A percentile compares a stretch with the other conserved stretches of the same genome.
Conservation (phyloP, 495 filamentous ascomycete species). For the Echria macrotheca region DNA sequence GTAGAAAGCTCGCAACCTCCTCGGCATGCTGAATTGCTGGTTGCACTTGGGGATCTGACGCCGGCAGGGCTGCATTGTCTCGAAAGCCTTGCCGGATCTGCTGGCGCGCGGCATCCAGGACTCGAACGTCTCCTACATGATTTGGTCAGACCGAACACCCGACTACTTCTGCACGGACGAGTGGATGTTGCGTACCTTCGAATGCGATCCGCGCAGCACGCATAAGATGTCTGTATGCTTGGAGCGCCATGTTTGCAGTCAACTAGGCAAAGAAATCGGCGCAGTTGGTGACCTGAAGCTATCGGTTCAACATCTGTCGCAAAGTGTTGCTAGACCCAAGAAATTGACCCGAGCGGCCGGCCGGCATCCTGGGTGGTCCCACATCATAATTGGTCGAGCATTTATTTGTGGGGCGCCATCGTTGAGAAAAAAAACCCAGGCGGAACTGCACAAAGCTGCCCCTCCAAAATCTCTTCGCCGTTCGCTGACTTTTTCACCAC, state of each 20-base stretch:
- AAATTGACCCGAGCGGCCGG: not conserved
- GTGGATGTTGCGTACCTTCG: slow-evolving; percentile 64
- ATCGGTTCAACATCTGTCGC: too few species aligned
- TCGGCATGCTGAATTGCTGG: slow-evolving; percentile 67
- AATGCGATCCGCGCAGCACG: slow-evolving; percentile 82
- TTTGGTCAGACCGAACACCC: too few species aligned
- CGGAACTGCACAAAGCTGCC: too few species aligned
- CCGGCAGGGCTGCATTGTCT: slow-evolving; percentile 50
- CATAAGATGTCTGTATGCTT: slow-evolving; percentile 77
- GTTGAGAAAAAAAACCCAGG: slow-evolving; percentile 17
- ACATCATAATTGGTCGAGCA: not conserved
- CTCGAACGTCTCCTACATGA: slow-evolving; percentile 62
- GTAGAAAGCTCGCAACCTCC: slow-evolving; percentile 73
- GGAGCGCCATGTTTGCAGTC: slow-evolving; percentile 45
- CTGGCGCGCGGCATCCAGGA: slow-evolving; percentile 62
- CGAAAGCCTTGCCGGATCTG: slow-evolving; percentile 69
- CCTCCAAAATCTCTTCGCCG: slow-evolving; percentile 20
- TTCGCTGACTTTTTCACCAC: slow-evolving; percentile 7
- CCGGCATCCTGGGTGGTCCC: not conserved
- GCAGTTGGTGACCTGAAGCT: too few species aligned
- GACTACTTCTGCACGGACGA: too few species aligned
- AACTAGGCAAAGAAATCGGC: too few species aligned
- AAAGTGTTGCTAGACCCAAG: too few species aligned
- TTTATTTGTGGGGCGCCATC: not conserved
- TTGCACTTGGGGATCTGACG: slow-evolving; percentile 45